Evolutionary conservation across 495 filamentous ascomycete genomes (phyloP).

Genomic region (Neurospora sp.): DNA sequence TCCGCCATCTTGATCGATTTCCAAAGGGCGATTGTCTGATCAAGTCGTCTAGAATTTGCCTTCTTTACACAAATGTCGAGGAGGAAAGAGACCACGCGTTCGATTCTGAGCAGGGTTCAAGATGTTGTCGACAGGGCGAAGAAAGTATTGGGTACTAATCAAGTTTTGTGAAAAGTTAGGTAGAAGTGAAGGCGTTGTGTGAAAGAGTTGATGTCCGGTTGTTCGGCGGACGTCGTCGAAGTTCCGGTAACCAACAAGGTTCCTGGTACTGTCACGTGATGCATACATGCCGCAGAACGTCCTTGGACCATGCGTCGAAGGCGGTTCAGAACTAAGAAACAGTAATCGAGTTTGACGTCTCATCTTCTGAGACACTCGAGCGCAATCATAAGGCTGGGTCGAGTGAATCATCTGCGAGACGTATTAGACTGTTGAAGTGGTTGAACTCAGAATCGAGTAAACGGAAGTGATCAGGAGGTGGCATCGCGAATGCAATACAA

Average conservation of each 20-base stretch:
- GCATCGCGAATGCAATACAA: neutral
- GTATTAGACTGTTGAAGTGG: neutral
- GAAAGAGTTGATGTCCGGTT: neutral
- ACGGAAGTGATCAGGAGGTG: neutral
- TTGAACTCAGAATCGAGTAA: neutral
- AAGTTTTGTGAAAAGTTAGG: neutral
- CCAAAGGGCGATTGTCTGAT: neutral
- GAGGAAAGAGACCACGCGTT: neutral
- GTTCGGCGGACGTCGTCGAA: neutral
- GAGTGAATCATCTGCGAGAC: neutral
- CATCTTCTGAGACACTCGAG: neutral
- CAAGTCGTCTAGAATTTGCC: neutral
- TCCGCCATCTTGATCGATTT: slow-evolving; percentile 45
- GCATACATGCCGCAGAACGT: neutral
- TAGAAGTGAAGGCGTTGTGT: neutral
- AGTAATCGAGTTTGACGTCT: neutral
- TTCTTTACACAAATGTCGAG: neutral
- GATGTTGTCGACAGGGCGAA: neutral
- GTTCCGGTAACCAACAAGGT: neutral
- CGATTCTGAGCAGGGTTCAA: neutral
- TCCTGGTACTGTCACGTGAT: neutral
- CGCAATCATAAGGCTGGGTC: neutral
- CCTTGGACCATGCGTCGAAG: neutral
- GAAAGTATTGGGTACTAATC: neutral
- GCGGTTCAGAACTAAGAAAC: neutral